These are phyloP conservation scores for Tricholoma hemisulphureum DNA, from an alignment of 768 basidiomycete species.

Conservation along the genomic window DNA sequence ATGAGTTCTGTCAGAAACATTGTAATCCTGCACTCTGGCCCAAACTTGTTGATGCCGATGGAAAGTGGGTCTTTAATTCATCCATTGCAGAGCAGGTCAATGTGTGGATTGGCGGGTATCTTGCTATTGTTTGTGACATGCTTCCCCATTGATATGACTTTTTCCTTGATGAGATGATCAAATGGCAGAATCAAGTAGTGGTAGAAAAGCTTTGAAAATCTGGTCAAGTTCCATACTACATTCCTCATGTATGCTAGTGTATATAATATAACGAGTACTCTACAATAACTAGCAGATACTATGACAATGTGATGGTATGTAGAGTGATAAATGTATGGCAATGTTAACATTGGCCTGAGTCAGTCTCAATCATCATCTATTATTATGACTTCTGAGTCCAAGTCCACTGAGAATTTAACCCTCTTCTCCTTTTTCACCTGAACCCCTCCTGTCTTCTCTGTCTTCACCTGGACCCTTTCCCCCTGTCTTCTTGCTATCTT, in stretches of 20 bases:
- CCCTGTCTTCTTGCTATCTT: too few relatives aligned
- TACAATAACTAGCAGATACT: not conserved
- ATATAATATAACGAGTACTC: not conserved
- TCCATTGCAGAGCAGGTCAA: slow-evolving; percentile 42
- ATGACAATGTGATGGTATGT: not conserved
- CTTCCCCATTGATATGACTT: slow-evolving; percentile 29
- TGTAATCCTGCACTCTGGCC: slow-evolving; percentile 36
- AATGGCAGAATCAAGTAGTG: slow-evolving; percentile 19
- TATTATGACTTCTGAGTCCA: not conserved
- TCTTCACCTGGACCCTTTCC: too few relatives aligned
- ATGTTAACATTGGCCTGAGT: not conserved
- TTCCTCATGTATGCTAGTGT: slow-evolving; percentile 6
- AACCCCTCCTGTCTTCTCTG: not conserved
- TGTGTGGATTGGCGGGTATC: slow-evolving; percentile 41
- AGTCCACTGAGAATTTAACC: not conserved
- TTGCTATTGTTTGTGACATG: slow-evolving; percentile 37
- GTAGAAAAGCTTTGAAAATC: slow-evolving; percentile 2
- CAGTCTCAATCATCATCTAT: not conserved
- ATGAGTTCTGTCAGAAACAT: slow-evolving; percentile 21
- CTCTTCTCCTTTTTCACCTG: not conserved
- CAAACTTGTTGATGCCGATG: slow-evolving; percentile 33
- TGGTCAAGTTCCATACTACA: not conserved
- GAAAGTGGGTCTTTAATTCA: slow-evolving; percentile 40
- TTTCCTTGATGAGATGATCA: slow-evolving; percentile 40
- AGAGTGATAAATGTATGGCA: not conserved